Conservation (phyloP, 306 rosid genomes). For the Sicyos edulis region DNA sequence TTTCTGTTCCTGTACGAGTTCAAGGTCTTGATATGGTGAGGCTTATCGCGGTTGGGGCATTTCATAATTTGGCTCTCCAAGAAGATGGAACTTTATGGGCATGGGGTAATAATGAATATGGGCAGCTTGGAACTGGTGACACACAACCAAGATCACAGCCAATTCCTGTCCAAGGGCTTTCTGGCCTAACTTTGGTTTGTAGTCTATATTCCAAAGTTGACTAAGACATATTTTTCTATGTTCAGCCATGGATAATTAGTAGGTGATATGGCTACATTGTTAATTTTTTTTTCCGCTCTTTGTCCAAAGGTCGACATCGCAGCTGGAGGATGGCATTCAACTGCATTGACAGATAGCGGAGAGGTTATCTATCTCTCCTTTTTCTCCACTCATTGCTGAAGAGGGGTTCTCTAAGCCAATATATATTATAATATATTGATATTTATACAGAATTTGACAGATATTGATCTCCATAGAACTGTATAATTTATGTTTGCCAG, state of each 20-base stretch:
- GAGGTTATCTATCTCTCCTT: constrained; percentile 50
- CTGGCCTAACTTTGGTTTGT: constrained; percentile 83
- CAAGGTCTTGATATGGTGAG: constrained; percentile 92
- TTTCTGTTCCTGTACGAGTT: constrained; percentile 87
- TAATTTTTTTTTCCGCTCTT: constrained; percentile 19
- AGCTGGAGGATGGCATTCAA: constrained; percentile 99
- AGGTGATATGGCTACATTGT: constrained; percentile 19
- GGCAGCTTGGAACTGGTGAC: constrained; percentile 99
- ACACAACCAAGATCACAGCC: constrained; percentile 99
- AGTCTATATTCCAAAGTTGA: constrained; percentile 10
- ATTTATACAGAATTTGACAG: not conserved
- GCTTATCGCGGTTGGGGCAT: constrained; percentile 94
- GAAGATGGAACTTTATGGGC: constrained; percentile 94
- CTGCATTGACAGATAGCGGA: constrained; percentile 78
- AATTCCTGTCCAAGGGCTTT: constrained; percentile 81
- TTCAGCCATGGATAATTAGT: not conserved
- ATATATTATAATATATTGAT: not conserved
- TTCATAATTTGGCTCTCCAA: constrained; percentile 96
- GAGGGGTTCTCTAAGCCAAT: not conserved
- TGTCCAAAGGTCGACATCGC: constrained; percentile 77
- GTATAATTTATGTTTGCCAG: constrained; percentile 4
- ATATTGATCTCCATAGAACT: not conserved
- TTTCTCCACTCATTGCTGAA: not conserved
- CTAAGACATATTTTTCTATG: not conserved
- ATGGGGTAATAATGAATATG: constrained; percentile 98